These are phyloP conservation scores for Ascochyta rabiei DNA, from an alignment of 2,329 filamentous ascomycete genomes.

Conservation along the genomic window DNA sequence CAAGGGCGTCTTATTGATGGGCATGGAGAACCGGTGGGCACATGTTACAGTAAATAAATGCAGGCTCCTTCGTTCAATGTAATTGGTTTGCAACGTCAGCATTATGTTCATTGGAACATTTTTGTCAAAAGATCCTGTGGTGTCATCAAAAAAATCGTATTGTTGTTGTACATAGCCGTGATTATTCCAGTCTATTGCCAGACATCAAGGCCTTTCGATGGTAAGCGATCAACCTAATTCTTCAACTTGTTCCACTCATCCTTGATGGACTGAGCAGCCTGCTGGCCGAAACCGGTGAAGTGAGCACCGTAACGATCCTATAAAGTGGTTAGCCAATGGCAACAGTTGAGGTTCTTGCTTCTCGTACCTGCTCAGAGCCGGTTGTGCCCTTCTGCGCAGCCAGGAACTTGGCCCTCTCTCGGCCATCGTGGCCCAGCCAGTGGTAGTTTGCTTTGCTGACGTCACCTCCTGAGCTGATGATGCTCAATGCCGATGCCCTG, in stretches of 20 bases:
- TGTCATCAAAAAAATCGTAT: background rate
- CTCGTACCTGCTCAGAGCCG: constrained; percentile 44
- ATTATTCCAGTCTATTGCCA: background rate
- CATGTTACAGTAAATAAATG: too few relatives aligned
- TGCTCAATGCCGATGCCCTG: constrained; percentile 28
- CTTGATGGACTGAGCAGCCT: constrained; percentile 35
- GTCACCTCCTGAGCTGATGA: constrained; percentile 29
- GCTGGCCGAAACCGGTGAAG: constrained; percentile 30
- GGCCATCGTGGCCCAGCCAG: constrained; percentile 42
- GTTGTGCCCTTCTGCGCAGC: constrained; percentile 33
- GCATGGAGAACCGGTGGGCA: too few relatives aligned
- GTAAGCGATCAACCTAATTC: constrained; percentile 17
- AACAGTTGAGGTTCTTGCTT: background rate
- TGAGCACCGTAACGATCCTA: constrained; percentile 41
- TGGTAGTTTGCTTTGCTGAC: constrained; percentile 34
- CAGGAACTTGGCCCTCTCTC: constrained; percentile 36
- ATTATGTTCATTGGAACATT: too few relatives aligned
- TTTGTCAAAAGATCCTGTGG: background rate
- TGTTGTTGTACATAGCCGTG: constrained; percentile 9
- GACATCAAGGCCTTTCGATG: background rate
- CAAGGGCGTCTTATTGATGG: too few relatives aligned
- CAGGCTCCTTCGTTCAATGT: too few relatives aligned
- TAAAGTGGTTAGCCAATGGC: background rate
- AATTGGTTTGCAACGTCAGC: too few relatives aligned
- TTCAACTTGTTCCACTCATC: constrained; percentile 32